Evolutionary conservation across 768 basidiomycete species (phyloP), one percentile per base, ranked within the genome.

Genomic region (Suillus americanus): DNA sequence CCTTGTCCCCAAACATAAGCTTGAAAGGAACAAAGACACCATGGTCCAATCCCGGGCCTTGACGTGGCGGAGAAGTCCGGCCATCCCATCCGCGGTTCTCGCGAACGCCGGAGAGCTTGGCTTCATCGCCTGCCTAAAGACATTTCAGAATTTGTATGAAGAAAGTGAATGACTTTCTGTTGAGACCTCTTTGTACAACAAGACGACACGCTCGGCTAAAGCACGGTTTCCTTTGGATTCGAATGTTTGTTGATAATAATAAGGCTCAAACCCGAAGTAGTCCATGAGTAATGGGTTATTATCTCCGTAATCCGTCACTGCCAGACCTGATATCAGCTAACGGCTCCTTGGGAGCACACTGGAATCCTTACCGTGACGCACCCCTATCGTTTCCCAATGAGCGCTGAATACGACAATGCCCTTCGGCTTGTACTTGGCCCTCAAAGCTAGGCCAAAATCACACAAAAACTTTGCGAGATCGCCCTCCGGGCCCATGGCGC

Each of bases 371-470:
- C 89, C 88, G 53, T 87, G 78, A 37, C 85, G 82, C 71, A 87
- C 85, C 2, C 78, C 81, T 13, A 63, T 60, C 1, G 89, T 88
- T 72, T 94, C 91, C 90, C 90, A 93, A 70, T 93, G 92, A 13
- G 92, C 91, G 66, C 88, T 90, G 78, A 92, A 91, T 1, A 92
- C 90, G 5, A 93, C 84, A 61, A 92, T 88, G n/a, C 84, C 91
- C 71, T 86, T 88, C 3, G 91, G 91, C 55, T 85, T 80, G 75
- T 94, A 94, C 73, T 91, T 92, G 63, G 83, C 70, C 48, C 91
- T 69, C 35, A 92, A 72, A 0, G 79, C 79, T 1, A 86, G 85
- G 0, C 90, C 90, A 75, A 92, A 91, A 63, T 87, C 82, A 51
- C 76, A 79, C 68, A 92, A 74, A 73, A 92, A 93, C 14, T 71